Percentiles rank a stretch among this genome's conserved stretches.
Evolutionary conservation across 768 basidiomycete genomes (phyloP).

Genomic region (Pulveroboletus sp.): DNA sequence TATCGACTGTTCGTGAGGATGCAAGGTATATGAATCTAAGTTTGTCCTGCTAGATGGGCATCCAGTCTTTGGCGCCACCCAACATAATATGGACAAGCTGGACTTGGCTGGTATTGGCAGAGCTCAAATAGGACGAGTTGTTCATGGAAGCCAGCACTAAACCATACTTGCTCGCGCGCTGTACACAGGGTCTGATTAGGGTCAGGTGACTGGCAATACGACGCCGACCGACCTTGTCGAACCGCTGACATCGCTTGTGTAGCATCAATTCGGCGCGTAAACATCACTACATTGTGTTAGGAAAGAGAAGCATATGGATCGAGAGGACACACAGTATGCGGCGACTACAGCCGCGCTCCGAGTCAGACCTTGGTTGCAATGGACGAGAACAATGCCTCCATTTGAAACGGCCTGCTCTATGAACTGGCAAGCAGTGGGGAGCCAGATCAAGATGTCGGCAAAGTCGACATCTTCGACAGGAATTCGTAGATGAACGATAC

Average conservation of each 20-base stretch:
- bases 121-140: constrained; percentile 74
- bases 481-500: constrained; percentile 66
- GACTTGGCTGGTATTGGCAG: constrained; percentile 62
- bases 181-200: constrained; percentile 3
- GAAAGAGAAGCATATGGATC: constrained; percentile 2
- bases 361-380: constrained; percentile 63
- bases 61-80: constrained; percentile 61
- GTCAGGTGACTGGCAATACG: constrained; percentile 1
- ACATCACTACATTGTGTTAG: constrained; percentile 54
- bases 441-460: constrained; percentile 61
- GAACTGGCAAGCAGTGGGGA: constrained; percentile 63
- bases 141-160: constrained; percentile 74
- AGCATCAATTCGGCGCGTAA: constrained; percentile 49
- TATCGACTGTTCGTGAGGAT: constrained; percentile 3
- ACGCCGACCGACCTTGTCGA: constrained; percentile 45
- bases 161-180: constrained; percentile 79
- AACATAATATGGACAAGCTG: constrained; percentile 58
- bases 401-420: constrained; percentile 56
- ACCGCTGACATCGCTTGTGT: constrained; percentile 59
- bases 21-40: constrained; percentile 5
- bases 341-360: constrained; percentile 68
- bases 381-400: constrained; percentile 63
- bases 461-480: constrained; percentile 67
- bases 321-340: constrained; percentile 59
- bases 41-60: constrained; percentile 38